Conservation (phyloP, 345 rosid species). For the Bruguiera parviflora region DNA sequence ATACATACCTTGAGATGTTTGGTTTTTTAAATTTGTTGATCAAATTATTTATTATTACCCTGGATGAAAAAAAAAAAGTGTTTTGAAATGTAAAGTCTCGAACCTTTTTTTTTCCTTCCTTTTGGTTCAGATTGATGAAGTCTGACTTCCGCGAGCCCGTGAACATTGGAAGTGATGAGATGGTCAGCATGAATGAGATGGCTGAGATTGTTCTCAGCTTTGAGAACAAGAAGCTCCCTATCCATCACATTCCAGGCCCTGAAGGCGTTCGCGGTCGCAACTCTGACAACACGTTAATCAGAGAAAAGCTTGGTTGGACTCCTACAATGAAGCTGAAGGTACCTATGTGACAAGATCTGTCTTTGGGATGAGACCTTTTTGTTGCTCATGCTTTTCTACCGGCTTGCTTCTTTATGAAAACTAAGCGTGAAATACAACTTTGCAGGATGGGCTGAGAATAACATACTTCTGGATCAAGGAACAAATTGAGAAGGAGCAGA, state of each 20-base stretch:
- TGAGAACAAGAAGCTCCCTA: constrained; percentile 79
- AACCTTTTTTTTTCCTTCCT: background rate
- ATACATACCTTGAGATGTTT: background rate
- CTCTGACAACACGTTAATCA: constrained; percentile 94
- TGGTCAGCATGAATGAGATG: constrained; percentile 99
- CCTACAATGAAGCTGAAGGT: constrained; percentile 96
- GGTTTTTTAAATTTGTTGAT: background rate
- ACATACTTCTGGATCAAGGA: constrained; percentile 97
- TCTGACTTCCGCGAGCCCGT: constrained; percentile 98
- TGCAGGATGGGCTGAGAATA: constrained; percentile 87
- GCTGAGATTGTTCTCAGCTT: constrained; percentile 94
- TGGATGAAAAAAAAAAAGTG: background rate
- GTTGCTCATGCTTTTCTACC: background rate
- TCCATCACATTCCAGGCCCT: constrained; percentile 97
- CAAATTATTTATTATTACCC: background rate
- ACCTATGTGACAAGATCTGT: constrained; percentile 7
- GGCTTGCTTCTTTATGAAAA: background rate
- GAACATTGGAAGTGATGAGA: constrained; percentile 98
- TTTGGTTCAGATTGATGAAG: constrained; percentile 64
- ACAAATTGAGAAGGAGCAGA: constrained; percentile 92
- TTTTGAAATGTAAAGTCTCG: too few relatives aligned
- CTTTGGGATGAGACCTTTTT: background rate
- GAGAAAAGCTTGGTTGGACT: constrained; percentile 99
- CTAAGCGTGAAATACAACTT: background rate
- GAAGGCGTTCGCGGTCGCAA: constrained; percentile 99